Conservation (phyloP, 2,329 filamentous ascomycete species). For the Shiraia sp. region DNA sequence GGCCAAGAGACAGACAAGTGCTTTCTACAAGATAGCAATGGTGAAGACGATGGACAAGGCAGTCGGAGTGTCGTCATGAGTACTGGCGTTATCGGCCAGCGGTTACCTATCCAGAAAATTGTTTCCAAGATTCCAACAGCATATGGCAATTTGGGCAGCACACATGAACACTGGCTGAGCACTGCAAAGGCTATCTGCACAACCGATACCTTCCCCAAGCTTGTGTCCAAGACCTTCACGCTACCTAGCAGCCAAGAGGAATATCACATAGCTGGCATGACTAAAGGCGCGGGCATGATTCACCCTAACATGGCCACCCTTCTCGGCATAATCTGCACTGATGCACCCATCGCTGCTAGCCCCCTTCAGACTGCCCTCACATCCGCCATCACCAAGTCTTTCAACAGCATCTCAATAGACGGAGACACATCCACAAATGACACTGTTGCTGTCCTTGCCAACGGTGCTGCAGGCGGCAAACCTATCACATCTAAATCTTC, state of each 20-base stretch:
- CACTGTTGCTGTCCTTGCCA: constrained; percentile 91
- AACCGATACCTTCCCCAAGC: constrained; percentile 97
- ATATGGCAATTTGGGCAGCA: constrained; percentile 69
- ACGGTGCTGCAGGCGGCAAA: constrained; percentile 81
- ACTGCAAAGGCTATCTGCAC: constrained; percentile 94
- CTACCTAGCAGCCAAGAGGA: constrained; percentile 78
- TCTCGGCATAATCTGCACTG: constrained; percentile 87
- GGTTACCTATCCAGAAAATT: constrained; percentile 90
- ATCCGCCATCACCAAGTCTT: constrained; percentile 77
- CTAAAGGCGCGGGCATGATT: constrained; percentile 98
- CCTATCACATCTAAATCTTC: constrained; percentile 60
- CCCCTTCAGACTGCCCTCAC: constrained; percentile 72
- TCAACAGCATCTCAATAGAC: constrained; percentile 97
- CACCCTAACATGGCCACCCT: constrained; percentile 98
- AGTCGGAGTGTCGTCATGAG: constrained; percentile 91
- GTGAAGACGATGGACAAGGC: constrained; percentile 49
- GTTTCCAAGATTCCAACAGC: constrained; percentile 78
- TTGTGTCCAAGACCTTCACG: constrained; percentile 80
- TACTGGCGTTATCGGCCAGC: constrained; percentile 95
- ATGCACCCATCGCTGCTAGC: constrained; percentile 74
- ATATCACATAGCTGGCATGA: constrained; percentile 91
- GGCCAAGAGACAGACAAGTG: constrained; percentile 73
- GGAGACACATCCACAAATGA: constrained; percentile 98
- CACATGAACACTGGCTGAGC: constrained; percentile 83
- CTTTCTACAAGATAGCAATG: constrained; percentile 46